Percentiles rank a stretch among this genome's conserved stretches.
Evolutionary conservation across 208 protist genomes (phyloP).

Genomic region (Novymonas esmeraldas): DNA sequence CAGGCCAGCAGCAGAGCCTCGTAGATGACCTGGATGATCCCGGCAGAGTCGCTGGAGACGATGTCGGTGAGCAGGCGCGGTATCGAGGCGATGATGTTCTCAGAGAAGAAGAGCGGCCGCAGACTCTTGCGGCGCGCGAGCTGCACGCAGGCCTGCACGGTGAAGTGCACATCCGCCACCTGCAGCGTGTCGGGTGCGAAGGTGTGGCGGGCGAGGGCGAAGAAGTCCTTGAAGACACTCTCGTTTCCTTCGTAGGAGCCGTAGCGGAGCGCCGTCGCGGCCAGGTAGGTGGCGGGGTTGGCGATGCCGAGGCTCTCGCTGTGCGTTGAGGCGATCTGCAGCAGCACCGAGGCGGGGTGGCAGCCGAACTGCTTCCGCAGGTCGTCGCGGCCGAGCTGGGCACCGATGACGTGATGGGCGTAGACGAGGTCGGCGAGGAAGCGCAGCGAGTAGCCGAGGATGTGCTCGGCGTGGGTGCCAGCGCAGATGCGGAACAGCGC

Average conservation of each 20-base stretch:
- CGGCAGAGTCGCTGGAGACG: conserved; percentile 74
- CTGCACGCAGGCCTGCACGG: conserved; percentile 78
- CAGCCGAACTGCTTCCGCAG: conserved; percentile 50
- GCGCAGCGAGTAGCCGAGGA: conserved; percentile 74
- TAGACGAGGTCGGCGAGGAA: conserved; percentile 81
- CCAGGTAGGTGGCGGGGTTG: conserved; percentile 81
- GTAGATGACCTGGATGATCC: conserved; percentile 87
- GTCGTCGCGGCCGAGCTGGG: conserved; percentile 52
- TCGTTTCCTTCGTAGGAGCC: conserved; percentile 49
- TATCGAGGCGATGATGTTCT: conserved; percentile 64
- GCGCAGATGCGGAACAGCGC: conserved; percentile 59
- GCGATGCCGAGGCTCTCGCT: conserved; percentile 46
- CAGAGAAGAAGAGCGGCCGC: conserved; percentile 73
- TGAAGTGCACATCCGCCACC: conserved; percentile 67
- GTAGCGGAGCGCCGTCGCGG: conserved; percentile 71
- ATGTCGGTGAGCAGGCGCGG: conserved; percentile 84
- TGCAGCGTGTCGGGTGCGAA: conserved; percentile 67
- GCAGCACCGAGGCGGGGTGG: conserved; percentile 52
- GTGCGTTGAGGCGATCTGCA: conserved; percentile 51
- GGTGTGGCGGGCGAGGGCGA: conserved; percentile 45
- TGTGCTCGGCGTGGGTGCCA: conserved; percentile 42
- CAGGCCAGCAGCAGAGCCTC: conserved; percentile 77
- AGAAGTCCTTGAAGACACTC: conserved; percentile 63
- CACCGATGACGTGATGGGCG: conserved; percentile 39
- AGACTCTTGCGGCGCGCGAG: conserved; percentile 75